A percentile compares a stretch with the other conserved stretches of the same genome.
These are phyloP conservation scores for Penicillium samsonianum DNA, from an alignment of 495 filamentous ascomycete genomes.

Conservation along the genomic window DNA sequence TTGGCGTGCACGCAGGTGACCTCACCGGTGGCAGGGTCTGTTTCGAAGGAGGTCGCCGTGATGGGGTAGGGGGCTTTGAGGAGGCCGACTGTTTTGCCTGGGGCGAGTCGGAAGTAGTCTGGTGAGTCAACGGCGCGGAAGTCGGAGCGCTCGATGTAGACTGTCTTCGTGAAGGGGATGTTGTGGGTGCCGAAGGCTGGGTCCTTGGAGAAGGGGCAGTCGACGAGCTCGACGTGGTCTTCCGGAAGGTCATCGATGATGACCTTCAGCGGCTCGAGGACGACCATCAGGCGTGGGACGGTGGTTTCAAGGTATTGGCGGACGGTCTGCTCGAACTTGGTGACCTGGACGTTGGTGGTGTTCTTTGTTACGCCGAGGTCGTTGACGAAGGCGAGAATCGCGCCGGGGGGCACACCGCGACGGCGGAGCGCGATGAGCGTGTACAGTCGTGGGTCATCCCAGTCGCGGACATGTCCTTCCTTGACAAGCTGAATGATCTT, in stretches of 20 bases:
- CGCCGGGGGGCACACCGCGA: constrained; percentile 81
- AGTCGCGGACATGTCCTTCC: constrained; percentile 70
- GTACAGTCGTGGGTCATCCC: constrained; percentile 89
- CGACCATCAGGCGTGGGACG: constrained; percentile 81
- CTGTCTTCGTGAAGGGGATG: constrained; percentile 76
- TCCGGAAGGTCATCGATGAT: constrained; percentile 73
- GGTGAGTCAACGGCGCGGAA: constrained; percentile 83
- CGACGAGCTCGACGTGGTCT: constrained; percentile 61
- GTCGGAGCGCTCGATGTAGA: constrained; percentile 92
- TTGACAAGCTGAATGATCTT: constrained; percentile 77
- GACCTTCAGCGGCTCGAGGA: constrained; percentile 69
- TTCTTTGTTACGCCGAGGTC: constrained; percentile 85
- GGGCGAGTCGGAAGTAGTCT: constrained; percentile 92
- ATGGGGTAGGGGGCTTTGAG: constrained; percentile 82
- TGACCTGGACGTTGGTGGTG: constrained; percentile 68
- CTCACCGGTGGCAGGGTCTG: constrained; percentile 65
- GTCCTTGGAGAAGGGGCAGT: constrained; percentile 66
- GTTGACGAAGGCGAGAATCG: constrained; percentile 83
- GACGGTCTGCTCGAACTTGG: constrained; percentile 75
- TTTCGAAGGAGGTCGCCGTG: constrained; percentile 73
- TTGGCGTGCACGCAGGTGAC: constrained; percentile 52
- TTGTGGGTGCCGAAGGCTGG: constrained; percentile 49
- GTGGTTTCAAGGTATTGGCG: constrained; percentile 79
- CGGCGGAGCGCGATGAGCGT: constrained; percentile 83
- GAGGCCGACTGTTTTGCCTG: constrained; percentile 85